Evolutionary conservation across 108 stramenopile species (phyloP), one percentile per base, ranked within the genome.

Genomic region (Conticribra weissflogii): DNA sequence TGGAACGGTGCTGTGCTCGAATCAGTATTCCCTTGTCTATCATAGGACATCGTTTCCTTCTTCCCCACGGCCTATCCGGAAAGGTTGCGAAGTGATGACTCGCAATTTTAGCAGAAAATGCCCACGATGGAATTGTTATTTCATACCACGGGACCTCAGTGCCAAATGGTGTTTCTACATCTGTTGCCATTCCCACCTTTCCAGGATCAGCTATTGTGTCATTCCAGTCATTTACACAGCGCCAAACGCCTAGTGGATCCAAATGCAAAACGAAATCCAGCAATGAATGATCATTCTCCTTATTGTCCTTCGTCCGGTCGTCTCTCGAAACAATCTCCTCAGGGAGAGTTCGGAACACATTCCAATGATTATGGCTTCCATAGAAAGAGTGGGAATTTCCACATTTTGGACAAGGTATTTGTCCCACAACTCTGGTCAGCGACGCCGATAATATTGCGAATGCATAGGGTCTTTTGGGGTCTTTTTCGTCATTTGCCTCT

Each of bases 21-120:
- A 82, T 60, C 16, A 82, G 77, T 62, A 78, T 55, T 33, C 81
- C 81, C 14, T 58, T 57, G 59, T 82, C 80, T 2, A 45, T 34
- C 18, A 3, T 59, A 15, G 28, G 24, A n/a, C n/a, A n/a, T n/a
- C n/a, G n/a, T n/a, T n/a, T n/a, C n/a, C n/a, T n/a, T n/a, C n/a
- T n/a, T n/a, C n/a, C n/a, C n/a, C n/a, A n/a, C n/a, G n/a, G 56
- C 24, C 47, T 22, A 28, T 64, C 63, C 22, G 64, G 76, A 22
- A 66, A 41, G 41, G 65, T 58, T 29, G 64, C 63, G 21, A 78
- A 32, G 49, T 78, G 64, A 44, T 59, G 58, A 4, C 34, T 3
- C 0, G 77, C 36, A 8, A 71, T 41, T 2, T 47, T 47, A 33
- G 50, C 62, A 5, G 17, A 31, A 28, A 49, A 31, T 19, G 51